Conservation (phyloP, 2,329 filamentous ascomycete genomes). For the Peltaster fructicola region DNA sequence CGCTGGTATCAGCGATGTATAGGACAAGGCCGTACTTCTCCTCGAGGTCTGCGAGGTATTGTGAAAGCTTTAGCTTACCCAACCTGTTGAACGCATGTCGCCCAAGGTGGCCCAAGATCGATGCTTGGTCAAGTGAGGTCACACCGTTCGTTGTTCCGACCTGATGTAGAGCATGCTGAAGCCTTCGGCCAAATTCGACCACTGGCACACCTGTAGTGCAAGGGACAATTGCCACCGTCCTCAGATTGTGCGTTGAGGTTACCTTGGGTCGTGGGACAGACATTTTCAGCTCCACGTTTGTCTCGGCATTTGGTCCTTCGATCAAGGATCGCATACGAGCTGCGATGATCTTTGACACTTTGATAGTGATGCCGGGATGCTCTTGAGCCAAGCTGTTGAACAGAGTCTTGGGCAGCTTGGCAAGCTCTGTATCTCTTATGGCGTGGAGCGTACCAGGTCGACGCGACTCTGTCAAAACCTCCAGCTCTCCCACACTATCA, state of each 20-base stretch:
- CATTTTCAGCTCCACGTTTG: slow-evolving; percentile 24
- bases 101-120: slow-evolving; percentile 85
- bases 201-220: slow-evolving; percentile 85
- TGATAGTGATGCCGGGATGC: slow-evolving; percentile 95
- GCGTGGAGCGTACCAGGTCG: slow-evolving; percentile 87
- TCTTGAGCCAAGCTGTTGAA: slow-evolving; percentile 97
- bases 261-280: slow-evolving; percentile 41
- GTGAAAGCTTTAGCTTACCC: slow-evolving; percentile 87
- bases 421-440: slow-evolving; percentile 88
- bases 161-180: slow-evolving; percentile 76
- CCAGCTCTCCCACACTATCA: slow-evolving; percentile 90
- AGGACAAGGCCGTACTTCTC: slow-evolving; percentile 93
- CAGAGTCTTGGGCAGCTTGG: slow-evolving; percentile 84
- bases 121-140: slow-evolving; percentile 79
- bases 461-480: slow-evolving; percentile 85
- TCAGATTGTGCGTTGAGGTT: slow-evolving; percentile 77
- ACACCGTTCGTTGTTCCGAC: slow-evolving; percentile 81
- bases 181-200: slow-evolving; percentile 77
- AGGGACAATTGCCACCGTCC: slow-evolving; percentile 82
- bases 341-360: slow-evolving; percentile 96
- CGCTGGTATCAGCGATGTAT: slow-evolving; percentile 90
- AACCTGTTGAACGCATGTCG: slow-evolving; percentile 94
- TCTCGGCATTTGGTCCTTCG: slow-evolving; percentile 54
- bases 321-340: slow-evolving; percentile 81
- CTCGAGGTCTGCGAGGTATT: slow-evolving; percentile 90